Evolutionary conservation across 805 yeast species (phyloP).

Genomic region (Schizosaccharomyces lindneri): DNA sequence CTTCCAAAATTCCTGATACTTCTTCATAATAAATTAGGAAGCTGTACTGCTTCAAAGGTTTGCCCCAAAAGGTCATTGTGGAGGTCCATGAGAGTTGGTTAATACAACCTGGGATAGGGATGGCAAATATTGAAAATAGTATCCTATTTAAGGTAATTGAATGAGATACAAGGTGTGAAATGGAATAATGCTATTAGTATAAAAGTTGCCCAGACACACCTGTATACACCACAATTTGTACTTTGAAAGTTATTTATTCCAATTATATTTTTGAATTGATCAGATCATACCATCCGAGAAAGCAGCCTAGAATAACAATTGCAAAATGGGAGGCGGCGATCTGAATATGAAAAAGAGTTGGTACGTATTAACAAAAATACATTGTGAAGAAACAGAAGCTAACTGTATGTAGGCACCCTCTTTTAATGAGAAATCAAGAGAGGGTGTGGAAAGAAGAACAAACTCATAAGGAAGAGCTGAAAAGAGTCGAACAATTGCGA

Average conservation of each 20-base stretch:
- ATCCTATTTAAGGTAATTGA: too few species aligned
- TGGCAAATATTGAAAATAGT: too few species aligned
- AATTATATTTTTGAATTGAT: background rate
- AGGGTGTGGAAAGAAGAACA: constrained; percentile 70
- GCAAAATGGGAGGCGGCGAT: constrained; percentile 19
- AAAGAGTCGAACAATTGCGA: constrained; percentile 35
- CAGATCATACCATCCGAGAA: background rate
- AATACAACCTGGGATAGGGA: too few species aligned
- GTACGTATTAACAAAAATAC: constrained; percentile 14
- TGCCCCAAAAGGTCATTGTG: too few species aligned
- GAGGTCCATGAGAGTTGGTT: too few species aligned
- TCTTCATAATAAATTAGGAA: too few species aligned
- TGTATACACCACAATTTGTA: background rate
- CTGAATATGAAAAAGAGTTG: constrained; percentile 80
- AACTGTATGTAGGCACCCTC: constrained; percentile 31
- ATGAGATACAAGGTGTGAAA: too few species aligned
- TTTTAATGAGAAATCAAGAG: constrained; percentile 55
- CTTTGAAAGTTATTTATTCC: background rate
- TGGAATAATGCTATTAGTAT: too few species aligned
- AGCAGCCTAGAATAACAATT: background rate
- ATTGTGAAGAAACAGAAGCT: background rate
- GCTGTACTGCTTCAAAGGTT: too few species aligned
- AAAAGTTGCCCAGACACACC: too few species aligned
- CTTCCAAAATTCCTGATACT: too few species aligned
- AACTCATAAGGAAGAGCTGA: constrained; percentile 44